Base-by-base conservation (phyloP, 805 yeast genomes). In the Kurtzmaniella cleridarum region DNA sequence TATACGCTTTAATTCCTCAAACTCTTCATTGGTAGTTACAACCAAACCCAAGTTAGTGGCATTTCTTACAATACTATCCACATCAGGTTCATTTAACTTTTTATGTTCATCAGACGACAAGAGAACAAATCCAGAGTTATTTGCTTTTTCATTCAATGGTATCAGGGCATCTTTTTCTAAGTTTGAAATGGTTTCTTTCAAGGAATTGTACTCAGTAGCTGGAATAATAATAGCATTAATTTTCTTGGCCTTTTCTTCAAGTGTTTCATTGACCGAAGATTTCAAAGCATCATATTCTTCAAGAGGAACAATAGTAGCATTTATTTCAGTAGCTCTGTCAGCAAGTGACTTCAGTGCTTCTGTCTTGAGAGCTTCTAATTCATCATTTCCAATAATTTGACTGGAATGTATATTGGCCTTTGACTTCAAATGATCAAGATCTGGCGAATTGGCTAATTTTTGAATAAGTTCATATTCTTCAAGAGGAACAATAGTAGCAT, bases 401-500 rank as follows among this genome's bases (percentile, higher is more conserved):
- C 14, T 23, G 5, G 27, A 30, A 17, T 20, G 24, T 23, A 13
- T 9, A n/a, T 13, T 4, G 9, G 38, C 41, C 35, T 38, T 11
- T 35, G 29, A 2, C 49, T 31, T 8, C 60, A 35, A 40, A 17
- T 53, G 47, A 4, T 51, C 50, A 5, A 58, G 23, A 2, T 48
- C 45, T 2, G 62, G 62, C 8, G 45, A 41, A 4, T 47, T 51
- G 10, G 52, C 27, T 3, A 17, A 24, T n/a, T 32, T 15, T 2
- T 17, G 3, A n/a, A 39, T n/a, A 6, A n/a, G 30, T 4, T 36
- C 36, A 33, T 30, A 36, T 31, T 47, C 51, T 5, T 36, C 33
- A 4, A 31, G 37, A 16, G 43, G 32, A 15, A 51, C 13, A 9
- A 40, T 28, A n/a, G 39, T 30, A 7, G 30, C 36, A 13, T 35